Evolutionary conservation across 2,329 filamentous ascomycete species (phyloP), one percentile per base, ranked within the genome.

Genomic region (Cucurbitaria berberidis): DNA sequence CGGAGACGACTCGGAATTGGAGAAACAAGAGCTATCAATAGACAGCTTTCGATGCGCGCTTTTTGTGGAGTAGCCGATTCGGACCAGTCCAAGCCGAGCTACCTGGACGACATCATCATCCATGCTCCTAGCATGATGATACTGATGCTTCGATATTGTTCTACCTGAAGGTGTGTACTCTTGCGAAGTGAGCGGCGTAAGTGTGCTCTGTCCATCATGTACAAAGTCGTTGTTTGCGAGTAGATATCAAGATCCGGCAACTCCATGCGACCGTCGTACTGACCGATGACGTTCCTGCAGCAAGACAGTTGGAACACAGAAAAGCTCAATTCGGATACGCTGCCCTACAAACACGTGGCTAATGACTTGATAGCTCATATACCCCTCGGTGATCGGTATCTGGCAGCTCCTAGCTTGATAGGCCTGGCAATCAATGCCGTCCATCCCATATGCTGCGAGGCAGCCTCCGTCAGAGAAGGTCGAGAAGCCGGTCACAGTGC

Each of bases 401-500:
- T 45, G 10, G 13, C 13, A 30, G 34, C 15, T 30, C 29, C 32
- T 11, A 35, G 15, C 18, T 18, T 29, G 48, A 34, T 52, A 42
- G 45, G 39, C 24, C 43, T 24, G 29, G 27, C 39, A n/a, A 49
- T 39, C 55, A 9, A 67, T 66, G 63, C 54, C 62, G 16, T 39
- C 53, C 15, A 49, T 47, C 47, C 42, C 59, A 13, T 63, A 67
- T 46, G 62, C 68, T 44, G 64, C 64, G 30, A 58, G 63, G 50
- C 71, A 74, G 48, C 71, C 71, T 50, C 66, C 62, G 9, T 50
- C 46, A 7, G 54, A 68, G 53, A 58, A 71, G 41, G 53, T 49
- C 7, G 68, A 74, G 54, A 59, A 70, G 15, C 70, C 70, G 15
- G 67, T 74, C 10, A 73, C 67, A 10, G 71, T 75, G 16, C 58